Evolutionary conservation across 225 moss, liverwort and hornwort species (phyloP).

Genomic region (Polytrichum formosum): DNA sequence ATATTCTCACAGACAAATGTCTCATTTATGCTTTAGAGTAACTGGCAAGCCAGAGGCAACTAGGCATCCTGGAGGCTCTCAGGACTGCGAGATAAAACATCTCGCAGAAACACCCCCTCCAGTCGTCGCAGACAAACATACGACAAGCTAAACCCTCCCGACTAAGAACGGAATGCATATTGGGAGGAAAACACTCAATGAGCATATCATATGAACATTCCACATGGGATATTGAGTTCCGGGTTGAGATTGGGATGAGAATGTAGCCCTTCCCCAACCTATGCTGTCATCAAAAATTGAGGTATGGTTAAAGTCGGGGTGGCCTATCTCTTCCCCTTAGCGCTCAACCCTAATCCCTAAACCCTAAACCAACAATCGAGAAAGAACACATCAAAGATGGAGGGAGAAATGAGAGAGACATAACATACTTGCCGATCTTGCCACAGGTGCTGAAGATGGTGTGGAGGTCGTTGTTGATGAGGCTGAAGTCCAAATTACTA

Average conservation of each 20-base stretch:
- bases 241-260: too few relatives aligned
- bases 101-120: conserved; percentile 4
- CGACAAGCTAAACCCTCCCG: too few relatives aligned
- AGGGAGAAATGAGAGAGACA: not conserved
- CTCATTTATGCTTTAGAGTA: conserved; percentile 38
- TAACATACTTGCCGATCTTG: conserved; percentile 85
- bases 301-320: too few relatives aligned
- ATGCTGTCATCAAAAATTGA: too few relatives aligned
- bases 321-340: too few relatives aligned
- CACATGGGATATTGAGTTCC: too few relatives aligned
- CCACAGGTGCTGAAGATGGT: conserved; percentile 98
- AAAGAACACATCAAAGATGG: not conserved
- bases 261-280: too few relatives aligned
- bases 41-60: conserved; percentile 44
- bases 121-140: conserved; percentile 28
- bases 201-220: too few relatives aligned
- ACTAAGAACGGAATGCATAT: too few relatives aligned
- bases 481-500: conserved; percentile 86
- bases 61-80: conserved; percentile 21
- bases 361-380: not conserved
- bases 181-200: too few relatives aligned
- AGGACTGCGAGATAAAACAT: conserved; percentile 29
- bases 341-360: too few relatives aligned
- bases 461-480: conserved; percentile 94
- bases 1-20: conserved; percentile 25